Evolutionary conservation across 345 rosid genomes (phyloP).

Genomic region (Salix suchowensis): DNA sequence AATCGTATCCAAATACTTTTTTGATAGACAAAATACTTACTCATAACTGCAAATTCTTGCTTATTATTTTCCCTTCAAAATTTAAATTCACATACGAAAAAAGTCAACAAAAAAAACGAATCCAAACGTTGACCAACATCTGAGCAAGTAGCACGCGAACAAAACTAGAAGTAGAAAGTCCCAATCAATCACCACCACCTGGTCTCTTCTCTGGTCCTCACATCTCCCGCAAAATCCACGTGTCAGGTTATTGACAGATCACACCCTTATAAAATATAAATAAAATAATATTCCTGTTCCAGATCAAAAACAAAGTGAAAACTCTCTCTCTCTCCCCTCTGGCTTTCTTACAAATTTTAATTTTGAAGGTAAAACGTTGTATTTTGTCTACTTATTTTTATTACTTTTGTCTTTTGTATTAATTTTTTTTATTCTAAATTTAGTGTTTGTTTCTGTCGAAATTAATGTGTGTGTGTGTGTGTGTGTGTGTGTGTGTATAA

Average conservation of each 20-base stretch:
- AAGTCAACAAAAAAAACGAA: not conserved
- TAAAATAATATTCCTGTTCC: not conserved
- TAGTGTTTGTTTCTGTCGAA: not conserved
- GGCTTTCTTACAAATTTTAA: not conserved
- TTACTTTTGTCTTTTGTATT: not conserved
- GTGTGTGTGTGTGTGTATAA: not conserved
- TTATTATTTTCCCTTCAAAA: not conserved
- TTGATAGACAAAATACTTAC: too few relatives aligned
- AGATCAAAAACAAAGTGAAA: not conserved
- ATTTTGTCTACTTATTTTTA: not conserved
- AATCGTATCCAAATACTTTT: too few relatives aligned
- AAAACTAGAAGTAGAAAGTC: not conserved
- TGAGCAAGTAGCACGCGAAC: not conserved
- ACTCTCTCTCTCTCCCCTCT: not conserved
- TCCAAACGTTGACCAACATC: not conserved
- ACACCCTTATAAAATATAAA: not conserved
- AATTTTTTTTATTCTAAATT: not conserved
- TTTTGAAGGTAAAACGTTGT: not conserved
- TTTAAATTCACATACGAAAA: not conserved
- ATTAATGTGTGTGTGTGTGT: not conserved
- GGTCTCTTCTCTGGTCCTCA: not conserved
- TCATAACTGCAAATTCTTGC: too few relatives aligned
- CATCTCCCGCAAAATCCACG: not conserved
- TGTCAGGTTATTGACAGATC: not conserved
- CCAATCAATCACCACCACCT: slow-evolving; percentile 1